phyloP scores from a whole-genome alignment of 352 stramenopile genomes.

The Aphanomyces euteiches region DNA sequence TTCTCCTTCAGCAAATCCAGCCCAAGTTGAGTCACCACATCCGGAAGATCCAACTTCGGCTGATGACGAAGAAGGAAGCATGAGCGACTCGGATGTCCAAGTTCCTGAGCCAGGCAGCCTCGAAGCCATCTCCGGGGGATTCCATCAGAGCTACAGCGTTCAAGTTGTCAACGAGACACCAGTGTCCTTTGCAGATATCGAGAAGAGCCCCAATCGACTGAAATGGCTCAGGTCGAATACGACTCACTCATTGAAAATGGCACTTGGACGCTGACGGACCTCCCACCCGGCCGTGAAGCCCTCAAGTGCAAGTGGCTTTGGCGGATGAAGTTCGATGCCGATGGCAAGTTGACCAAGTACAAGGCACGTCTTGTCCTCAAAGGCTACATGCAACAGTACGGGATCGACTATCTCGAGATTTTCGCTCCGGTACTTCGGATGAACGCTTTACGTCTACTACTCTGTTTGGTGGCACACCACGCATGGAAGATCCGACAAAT shows the following conservation, averaged over 20 bases:
- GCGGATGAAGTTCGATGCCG: conserved; percentile 29
- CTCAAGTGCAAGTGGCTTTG: conserved; percentile 35
- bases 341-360: conserved; percentile 30
- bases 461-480: conserved; percentile 29
- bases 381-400: conserved; percentile 33
- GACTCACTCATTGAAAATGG: conserved; percentile 25
- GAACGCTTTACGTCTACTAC: conserved; percentile 32
- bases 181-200: conserved; percentile 14
- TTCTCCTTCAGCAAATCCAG: too few relatives aligned
- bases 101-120: not conserved
- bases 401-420: conserved; percentile 34
- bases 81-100: not conserved
- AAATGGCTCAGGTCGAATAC: conserved; percentile 26
- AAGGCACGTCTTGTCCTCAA: conserved; percentile 37
- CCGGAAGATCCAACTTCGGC: not conserved
- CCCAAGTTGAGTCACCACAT: too few relatives aligned
- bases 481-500: conserved; percentile 34
- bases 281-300: conserved; percentile 26
- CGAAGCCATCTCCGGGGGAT: conserved; percentile 7
- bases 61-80: not conserved
- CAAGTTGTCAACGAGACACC: conserved; percentile 10
- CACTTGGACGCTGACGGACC: conserved; percentile 29
- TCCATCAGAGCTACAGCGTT: conserved; percentile 2
- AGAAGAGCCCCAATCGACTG: not conserved
- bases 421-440: conserved; percentile 36